A percentile compares a stretch with the other conserved stretches of the same genome.
These are phyloP conservation scores for Curvularia eragrostidis DNA, from an alignment of 2,329 filamentous ascomycete species.

Conservation along the genomic window DNA sequence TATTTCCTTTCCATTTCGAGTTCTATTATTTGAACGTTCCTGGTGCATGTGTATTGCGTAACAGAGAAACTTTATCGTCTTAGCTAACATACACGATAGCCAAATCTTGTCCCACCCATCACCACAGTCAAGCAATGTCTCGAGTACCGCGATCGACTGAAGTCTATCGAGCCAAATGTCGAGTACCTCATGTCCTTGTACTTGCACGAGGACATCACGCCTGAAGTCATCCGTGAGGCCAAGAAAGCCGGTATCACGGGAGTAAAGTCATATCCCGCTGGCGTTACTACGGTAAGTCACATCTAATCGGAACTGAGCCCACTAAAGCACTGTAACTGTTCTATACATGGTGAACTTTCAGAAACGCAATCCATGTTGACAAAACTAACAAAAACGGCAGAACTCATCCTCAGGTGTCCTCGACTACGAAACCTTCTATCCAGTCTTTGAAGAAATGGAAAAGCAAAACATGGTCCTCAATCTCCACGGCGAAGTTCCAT, in stretches of 20 bases:
- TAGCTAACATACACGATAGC: conserved; percentile 38
- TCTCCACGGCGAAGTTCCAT: conserved; percentile 87
- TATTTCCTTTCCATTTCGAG: neutral
- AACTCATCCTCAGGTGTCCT: conserved; percentile 72
- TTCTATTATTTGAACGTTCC: neutral
- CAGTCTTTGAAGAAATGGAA: conserved; percentile 90
- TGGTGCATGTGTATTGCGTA: neutral
- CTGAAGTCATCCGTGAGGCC: conserved; percentile 70
- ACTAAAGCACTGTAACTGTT: neutral
- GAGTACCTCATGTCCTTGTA: conserved; percentile 61
- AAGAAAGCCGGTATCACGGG: conserved; percentile 73
- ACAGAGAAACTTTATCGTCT: neutral
- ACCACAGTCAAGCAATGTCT: conserved; percentile 57
- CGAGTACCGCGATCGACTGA: conserved; percentile 54
- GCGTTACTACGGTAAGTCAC: conserved; percentile 46
- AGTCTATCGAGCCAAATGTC: conserved; percentile 56
- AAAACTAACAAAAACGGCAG: no score
- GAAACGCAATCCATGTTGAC: neutral
- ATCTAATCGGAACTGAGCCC: neutral
- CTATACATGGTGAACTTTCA: neutral
- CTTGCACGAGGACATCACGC: conserved; percentile 57
- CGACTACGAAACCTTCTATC: conserved; percentile 73
- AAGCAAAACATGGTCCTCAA: conserved; percentile 82
- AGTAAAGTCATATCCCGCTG: conserved; percentile 72
- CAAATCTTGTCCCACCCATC: conserved; percentile 59